Conservation (phyloP, 148 eudicot species). For the Oxyria digyna region DNA sequence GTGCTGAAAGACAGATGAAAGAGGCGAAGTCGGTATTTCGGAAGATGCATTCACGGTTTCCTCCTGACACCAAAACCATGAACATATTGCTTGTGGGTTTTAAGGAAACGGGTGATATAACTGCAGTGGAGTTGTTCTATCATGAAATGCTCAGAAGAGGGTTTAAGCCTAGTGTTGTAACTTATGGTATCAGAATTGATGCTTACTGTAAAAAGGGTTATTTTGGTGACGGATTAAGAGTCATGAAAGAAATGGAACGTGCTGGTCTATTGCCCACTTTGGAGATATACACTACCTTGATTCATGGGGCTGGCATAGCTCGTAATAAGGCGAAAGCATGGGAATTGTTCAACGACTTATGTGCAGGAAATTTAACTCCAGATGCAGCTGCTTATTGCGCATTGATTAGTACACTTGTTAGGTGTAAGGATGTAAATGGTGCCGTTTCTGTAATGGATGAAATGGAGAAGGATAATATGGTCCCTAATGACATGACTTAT, state of each 20-base stretch:
- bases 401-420: conserved; percentile 50
- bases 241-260: conserved; percentile 64
- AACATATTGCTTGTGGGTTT: conserved; percentile 86
- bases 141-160: conserved; percentile 86
- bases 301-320: conserved; percentile 87
- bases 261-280: conserved; percentile 39
- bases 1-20: conserved; percentile 78
- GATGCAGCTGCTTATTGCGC: conserved; percentile 80
- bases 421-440: conserved; percentile 36
- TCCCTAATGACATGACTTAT: conserved; percentile 52
- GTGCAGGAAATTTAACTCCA: conserved; percentile 32
- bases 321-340: conserved; percentile 44
- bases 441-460: conserved; percentile 52
- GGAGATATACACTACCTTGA: conserved; percentile 67
- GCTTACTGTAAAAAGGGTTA: conserved; percentile 67
- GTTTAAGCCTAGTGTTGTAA: conserved; percentile 57
- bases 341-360: conserved; percentile 55
- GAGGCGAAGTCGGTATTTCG: conserved; percentile 74
- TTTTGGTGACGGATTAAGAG: conserved; percentile 58
- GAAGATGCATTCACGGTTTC: conserved; percentile 43
- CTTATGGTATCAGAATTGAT: conserved; percentile 75
- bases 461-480: conserved; percentile 49
- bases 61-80: conserved; percentile 69
- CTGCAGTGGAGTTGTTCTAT: conserved; percentile 73
- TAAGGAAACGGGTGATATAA: conserved; percentile 66